Conservation (phyloP, 1,139 yeast species). For the Hansenula sp. region DNA sequence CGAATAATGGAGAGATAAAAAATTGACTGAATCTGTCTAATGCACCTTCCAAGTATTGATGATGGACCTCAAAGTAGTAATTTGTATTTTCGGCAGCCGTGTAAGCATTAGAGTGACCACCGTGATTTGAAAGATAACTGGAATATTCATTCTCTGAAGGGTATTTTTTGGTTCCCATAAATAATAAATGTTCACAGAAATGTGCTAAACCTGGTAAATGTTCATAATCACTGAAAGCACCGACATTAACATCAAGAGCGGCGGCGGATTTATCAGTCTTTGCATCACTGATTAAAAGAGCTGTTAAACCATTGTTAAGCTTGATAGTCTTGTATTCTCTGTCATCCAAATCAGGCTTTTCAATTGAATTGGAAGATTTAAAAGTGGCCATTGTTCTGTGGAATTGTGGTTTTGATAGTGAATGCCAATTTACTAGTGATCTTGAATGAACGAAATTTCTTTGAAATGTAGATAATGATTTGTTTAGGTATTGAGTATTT, state of each 20-base stretch:
- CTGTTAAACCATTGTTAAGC: conserved; percentile 66
- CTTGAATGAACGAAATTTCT: neutral
- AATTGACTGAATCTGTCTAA: conserved; percentile 91
- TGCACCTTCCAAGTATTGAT: conserved; percentile 78
- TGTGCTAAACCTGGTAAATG: conserved; percentile 86
- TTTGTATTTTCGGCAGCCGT: conserved; percentile 89
- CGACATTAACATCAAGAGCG: conserved; percentile 86
- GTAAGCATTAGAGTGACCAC: conserved; percentile 73
- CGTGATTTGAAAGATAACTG: conserved; percentile 68
- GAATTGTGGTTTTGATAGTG: neutral
- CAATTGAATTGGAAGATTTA: conserved; percentile 25
- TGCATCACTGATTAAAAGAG: conserved; percentile 75
- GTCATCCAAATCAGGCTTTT: conserved; percentile 70
- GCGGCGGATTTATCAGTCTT: conserved; percentile 92
- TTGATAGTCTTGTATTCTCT: conserved; percentile 65
- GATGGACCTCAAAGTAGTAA: conserved; percentile 80
- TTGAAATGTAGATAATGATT: neutral
- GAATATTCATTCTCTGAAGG: conserved; percentile 90
- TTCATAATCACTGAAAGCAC: conserved; percentile 78
- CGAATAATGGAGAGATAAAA: conserved; percentile 80
- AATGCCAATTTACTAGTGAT: no score
- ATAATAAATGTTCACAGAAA: conserved; percentile 90
- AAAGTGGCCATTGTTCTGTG: conserved; percentile 13
- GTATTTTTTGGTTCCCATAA: conserved; percentile 94
- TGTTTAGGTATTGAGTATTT: neutral